Conservation (phyloP, 495 filamentous ascomycete genomes). For the Friedmanniomyces simplex region DNA sequence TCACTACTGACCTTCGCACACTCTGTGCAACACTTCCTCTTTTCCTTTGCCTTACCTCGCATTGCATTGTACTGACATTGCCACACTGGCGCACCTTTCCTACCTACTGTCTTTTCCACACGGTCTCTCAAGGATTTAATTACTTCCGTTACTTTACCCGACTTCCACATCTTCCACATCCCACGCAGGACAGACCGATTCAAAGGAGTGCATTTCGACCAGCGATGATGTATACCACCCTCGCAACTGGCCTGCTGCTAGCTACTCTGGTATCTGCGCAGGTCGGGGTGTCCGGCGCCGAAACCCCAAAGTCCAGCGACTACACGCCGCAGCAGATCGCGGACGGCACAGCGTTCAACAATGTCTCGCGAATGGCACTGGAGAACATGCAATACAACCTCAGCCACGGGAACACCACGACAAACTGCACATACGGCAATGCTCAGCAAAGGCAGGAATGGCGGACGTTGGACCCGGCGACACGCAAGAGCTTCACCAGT, state of each 20-base stretch:
- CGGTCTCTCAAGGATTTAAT: too few species aligned
- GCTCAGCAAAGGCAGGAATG: constrained; percentile 2
- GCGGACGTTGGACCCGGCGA: neutral
- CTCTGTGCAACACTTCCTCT: neutral
- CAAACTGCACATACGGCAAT: constrained; percentile 6
- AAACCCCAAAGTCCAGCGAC: constrained; percentile 3
- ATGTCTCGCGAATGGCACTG: neutral
- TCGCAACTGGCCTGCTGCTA: neutral
- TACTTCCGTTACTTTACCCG: too few species aligned
- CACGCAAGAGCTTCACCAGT: constrained; percentile 7
- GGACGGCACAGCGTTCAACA: constrained; percentile 5
- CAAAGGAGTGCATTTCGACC: neutral
- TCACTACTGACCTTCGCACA: neutral
- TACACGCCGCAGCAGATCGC: neutral
- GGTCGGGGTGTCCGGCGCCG: constrained; percentile 1
- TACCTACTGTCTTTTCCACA: neutral
- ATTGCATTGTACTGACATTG: too few species aligned
- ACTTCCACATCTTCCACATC: neutral
- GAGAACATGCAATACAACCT: constrained; percentile 11
- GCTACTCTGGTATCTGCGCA: neutral
- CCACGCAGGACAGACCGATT: neutral
- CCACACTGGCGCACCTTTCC: too few species aligned
- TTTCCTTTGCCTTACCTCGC: too few species aligned
- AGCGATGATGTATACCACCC: neutral
- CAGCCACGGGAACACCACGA: neutral